Evolutionary conservation across 495 filamentous ascomycete genomes (phyloP).

Genomic region (Beverwykella pulmonaria): DNA sequence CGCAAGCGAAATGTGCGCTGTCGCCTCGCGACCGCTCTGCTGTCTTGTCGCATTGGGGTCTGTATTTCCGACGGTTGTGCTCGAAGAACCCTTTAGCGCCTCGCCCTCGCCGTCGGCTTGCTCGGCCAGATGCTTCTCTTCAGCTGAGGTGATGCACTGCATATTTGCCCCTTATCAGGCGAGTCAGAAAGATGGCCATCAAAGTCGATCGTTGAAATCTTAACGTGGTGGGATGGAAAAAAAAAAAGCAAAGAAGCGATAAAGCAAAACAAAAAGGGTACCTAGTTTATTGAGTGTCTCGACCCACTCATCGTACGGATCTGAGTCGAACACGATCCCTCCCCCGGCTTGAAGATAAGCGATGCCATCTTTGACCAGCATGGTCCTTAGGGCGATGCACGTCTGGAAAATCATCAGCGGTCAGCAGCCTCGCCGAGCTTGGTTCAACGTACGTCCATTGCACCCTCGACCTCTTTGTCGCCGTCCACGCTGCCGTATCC

Average conservation of each 20-base stretch:
- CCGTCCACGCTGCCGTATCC: constrained; percentile 63
- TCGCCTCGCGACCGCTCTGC: neutral
- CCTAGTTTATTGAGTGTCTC: constrained; percentile 97
- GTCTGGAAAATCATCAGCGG: constrained; percentile 29
- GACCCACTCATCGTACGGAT: constrained; percentile 89
- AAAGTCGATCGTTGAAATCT: neutral
- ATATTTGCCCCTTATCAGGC: constrained; percentile 50
- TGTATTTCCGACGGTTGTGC: neutral
- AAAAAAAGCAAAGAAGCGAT: constrained; percentile 39
- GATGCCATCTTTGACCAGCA: constrained; percentile 87
- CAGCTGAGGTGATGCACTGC: constrained; percentile 80
- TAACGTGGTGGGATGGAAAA: neutral
- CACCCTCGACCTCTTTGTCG: constrained; percentile 61
- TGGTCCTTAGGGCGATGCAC: constrained; percentile 88
- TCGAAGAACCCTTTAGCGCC: neutral
- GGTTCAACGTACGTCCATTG: constrained; percentile 68
- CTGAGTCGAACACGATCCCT: constrained; percentile 95
- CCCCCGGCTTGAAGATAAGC: constrained; percentile 93
- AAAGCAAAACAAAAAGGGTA: too few relatives aligned
- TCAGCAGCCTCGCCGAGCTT: neutral
- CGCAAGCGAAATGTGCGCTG: constrained; percentile 24
- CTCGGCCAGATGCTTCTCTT: constrained; percentile 68
- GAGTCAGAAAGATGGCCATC: constrained; percentile 13
- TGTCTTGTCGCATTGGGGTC: constrained; percentile 1
- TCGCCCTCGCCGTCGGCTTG: constrained; percentile 34